Percentiles rank a stretch among this genome's conserved stretches.
Evolutionary conservation across 805 yeast species (phyloP).

Genomic region (Kodamaea laetipori): DNA sequence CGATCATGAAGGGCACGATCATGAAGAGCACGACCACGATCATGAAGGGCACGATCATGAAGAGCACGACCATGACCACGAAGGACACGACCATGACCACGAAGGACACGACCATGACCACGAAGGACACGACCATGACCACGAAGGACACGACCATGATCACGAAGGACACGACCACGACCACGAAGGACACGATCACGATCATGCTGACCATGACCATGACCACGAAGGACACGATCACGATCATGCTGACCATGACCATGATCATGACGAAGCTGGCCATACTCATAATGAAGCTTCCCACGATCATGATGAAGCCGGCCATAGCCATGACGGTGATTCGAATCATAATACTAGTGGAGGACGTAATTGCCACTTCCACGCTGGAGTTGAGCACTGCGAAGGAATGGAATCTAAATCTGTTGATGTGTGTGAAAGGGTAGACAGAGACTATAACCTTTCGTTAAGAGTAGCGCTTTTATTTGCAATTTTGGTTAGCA

Average conservation of each 20-base stretch:
- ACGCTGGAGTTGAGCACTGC: constrained; percentile 38
- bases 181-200: too few species aligned
- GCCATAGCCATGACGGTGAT: background rate
- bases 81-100: too few species aligned
- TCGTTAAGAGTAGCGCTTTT: constrained; percentile 32
- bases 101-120: too few species aligned
- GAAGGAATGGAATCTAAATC: constrained; percentile 13
- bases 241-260: too few species aligned
- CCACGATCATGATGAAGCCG: background rate
- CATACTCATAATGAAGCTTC: background rate
- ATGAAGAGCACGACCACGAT: constrained; percentile 23
- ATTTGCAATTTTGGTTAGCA: constrained; percentile 37
- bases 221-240: too few species aligned
- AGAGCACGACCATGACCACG: constrained; percentile 1
- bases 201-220: too few species aligned
- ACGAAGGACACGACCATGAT: too few species aligned
- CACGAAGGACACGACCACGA: too few species aligned
- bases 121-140: too few species aligned
- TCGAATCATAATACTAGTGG: too few species aligned
- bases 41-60: constrained; percentile 8
- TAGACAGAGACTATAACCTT: constrained; percentile 30
- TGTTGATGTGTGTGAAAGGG: constrained; percentile 21
- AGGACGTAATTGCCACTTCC: constrained; percentile 28
- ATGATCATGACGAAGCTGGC: constrained; percentile 2
- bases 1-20: too few species aligned